Base-by-base conservation (phyloP, 129 eudicot species). In the Saposhnikovia divaricata region DNA sequence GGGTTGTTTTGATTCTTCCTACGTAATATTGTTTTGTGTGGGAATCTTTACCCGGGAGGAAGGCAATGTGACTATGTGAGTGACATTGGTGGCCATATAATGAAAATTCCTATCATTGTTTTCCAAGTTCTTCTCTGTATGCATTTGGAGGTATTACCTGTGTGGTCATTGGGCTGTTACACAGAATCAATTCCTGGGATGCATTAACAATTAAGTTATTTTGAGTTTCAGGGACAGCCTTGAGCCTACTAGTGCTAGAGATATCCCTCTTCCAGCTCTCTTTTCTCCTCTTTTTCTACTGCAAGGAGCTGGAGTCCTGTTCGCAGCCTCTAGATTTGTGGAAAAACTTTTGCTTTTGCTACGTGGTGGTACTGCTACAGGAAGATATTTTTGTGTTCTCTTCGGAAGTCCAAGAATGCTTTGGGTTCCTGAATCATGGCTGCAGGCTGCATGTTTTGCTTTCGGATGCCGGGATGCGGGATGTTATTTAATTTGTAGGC, bases 111-210 rank as follows among this genome's bases (percentile, higher is more conserved):
- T 18, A 82, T 93, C 19, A 81, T 93, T 75, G 91, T 43, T 74
- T 93, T 93, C 82, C 97, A 93, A 86, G 78, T 93, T 72, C 97
- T 93, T 46, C 97, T 93, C 65, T 93, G 98, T 44, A 91, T 93
- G 98, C 88, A 70, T 65, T 88, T 93, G 75, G 97, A 91, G 97
- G 98, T 93, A 87, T 9, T 77, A 45, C 83, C 27, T 82, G 39
- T 74, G 23, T 76, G 69, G 68, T 69, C 51, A 31, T 81, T 34
- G 82, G 71, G 84, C 53, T 43, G 2, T 65, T 63, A 59, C 38
- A 55, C 75, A 16, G 68, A 70, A 45, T 77, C 61, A 38, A 6
- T 63, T 47, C 27, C 61, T 19, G 27, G 70, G 43, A 23, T 28
- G 65, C 71, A 72, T 21, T 68, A 43, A 72, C 27, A 71, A 6